Base-by-base conservation (phyloP, 2,329 filamentous ascomycete species). In the Pseudopyrenochaeta lycopersici region DNA sequence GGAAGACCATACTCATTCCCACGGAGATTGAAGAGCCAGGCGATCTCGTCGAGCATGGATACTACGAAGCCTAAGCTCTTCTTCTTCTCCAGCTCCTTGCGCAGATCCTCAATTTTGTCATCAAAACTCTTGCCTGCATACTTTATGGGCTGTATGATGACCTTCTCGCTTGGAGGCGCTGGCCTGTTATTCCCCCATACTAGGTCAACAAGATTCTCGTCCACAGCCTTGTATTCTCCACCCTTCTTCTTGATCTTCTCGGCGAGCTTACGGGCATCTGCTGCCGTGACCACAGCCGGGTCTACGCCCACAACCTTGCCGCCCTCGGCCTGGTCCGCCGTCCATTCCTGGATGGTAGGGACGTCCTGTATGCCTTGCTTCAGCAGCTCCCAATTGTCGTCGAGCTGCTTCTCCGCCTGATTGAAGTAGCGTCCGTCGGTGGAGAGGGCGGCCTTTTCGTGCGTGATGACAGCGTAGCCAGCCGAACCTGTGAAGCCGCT, bases 401-500 rank as follows among this genome's bases (percentile, higher is more conserved):
- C 95, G 27, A 99, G 85, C 76, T 99, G 92, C 68, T 93, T 91
- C 58, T 88, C 82, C 21, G 95, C 95, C 77, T 99, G 95, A 79
- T 96, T 98, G 83, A 98, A 99, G 78, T 99, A 99, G 62, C 95
- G 89, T 27, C 95, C 95, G 74, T 99, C 95, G 27, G 95, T 99
- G 11, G 95, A 92, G 52, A 99, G 81, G 12, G 92, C 91, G 14
- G 95, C 95, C 76, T 93, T 93, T 46, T 92, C 88, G 44, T 86
- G 84, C 2, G 93, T 95, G 51, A 99, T 84, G 45, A 99, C 89
- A 33, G 93, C 95, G 60, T 91, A 96, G 53, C 95, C 95, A 38
- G 95, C 94, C 9, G 95, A 99, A 49, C 95, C 95, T 53, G 91
- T 92, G 77, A 99, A 99, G 21, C 95, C 94, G 56, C 88, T 93